These are phyloP conservation scores for Globisporangium sylvaticum DNA, from an alignment of 352 stramenopile species.

Conservation along the genomic window DNA sequence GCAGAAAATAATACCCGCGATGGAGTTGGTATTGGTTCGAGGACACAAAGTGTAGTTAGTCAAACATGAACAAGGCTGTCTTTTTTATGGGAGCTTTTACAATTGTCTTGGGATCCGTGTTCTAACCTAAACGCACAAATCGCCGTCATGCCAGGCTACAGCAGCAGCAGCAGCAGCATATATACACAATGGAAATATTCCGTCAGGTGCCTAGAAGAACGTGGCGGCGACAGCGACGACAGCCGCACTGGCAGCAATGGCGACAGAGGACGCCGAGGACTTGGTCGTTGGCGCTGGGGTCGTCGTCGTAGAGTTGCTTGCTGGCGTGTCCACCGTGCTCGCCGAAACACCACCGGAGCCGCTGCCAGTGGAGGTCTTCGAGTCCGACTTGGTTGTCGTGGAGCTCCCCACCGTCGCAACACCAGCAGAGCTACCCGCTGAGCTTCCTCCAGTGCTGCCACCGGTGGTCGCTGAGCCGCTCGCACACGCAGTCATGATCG, in stretches of 20 bases:
- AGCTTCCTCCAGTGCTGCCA: neutral
- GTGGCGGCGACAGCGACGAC: slow-evolving; percentile 19
- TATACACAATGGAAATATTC: neutral
- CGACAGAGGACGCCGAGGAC: neutral
- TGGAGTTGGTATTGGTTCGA: too few relatives aligned
- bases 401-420: neutral
- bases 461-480: neutral
- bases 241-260: neutral
- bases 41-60: too few relatives aligned
- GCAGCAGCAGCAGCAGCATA: neutral
- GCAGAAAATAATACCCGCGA: too few relatives aligned
- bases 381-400: neutral
- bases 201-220: slow-evolving; percentile 11
- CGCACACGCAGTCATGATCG: slow-evolving; percentile 10
- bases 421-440: neutral
- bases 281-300: neutral
- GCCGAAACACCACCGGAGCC: neutral
- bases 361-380: neutral
- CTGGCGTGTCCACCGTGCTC: neutral
- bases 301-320: neutral
- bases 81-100: neutral
- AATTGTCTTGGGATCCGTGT: neutral
- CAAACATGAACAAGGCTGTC: too few relatives aligned
- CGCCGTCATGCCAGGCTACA: too few relatives aligned
- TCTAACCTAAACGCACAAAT: neutral